Conservation (phyloP, 345 rosid species). For the Lepidium sativum region DNA sequence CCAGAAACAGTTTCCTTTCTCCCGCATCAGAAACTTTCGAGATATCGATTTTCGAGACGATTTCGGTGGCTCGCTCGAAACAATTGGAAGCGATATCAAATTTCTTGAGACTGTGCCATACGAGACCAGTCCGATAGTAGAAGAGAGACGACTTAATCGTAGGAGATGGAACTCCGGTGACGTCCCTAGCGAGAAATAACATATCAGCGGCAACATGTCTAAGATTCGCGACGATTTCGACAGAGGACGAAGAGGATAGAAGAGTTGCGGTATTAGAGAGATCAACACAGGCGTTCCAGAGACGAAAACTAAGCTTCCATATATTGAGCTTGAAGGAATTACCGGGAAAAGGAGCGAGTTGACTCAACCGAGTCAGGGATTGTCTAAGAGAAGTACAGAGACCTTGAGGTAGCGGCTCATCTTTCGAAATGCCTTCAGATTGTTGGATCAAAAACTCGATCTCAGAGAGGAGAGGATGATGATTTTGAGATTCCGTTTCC, state of each 20-base stretch:
- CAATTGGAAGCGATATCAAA: conserved; percentile 77
- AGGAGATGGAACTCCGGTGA: conserved; percentile 71
- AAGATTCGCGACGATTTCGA: conserved; percentile 38
- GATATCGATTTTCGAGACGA: conserved; percentile 50
- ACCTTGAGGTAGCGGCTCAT: conserved; percentile 29
- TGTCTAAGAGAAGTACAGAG: conserved; percentile 49
- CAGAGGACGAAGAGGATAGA: conserved; percentile 31
- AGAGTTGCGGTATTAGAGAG: conserved; percentile 51
- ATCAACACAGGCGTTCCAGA: conserved; percentile 96
- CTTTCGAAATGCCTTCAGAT: conserved; percentile 38
- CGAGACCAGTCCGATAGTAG: conserved; percentile 67
- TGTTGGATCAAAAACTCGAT: conserved; percentile 58
- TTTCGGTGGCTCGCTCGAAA: conserved; percentile 80
- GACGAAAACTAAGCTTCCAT: conserved; percentile 91
- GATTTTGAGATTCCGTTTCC: conserved; percentile 10
- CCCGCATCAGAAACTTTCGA: conserved; percentile 43
- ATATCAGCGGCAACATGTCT: conserved; percentile 86
- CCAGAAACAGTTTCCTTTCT: conserved; percentile 61
- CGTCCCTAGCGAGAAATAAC: conserved; percentile 56
- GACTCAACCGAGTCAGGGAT: conserved; percentile 43
- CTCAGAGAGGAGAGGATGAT: conserved; percentile 45
- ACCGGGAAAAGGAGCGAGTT: conserved; percentile 46
- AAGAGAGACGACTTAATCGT: conserved; percentile 62
- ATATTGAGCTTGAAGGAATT: conserved; percentile 59
- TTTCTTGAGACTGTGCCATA: conserved; percentile 52